These are phyloP conservation scores for Russula ochroleuca DNA, from an alignment of 768 basidiomycete genomes.

Conservation along the genomic window DNA sequence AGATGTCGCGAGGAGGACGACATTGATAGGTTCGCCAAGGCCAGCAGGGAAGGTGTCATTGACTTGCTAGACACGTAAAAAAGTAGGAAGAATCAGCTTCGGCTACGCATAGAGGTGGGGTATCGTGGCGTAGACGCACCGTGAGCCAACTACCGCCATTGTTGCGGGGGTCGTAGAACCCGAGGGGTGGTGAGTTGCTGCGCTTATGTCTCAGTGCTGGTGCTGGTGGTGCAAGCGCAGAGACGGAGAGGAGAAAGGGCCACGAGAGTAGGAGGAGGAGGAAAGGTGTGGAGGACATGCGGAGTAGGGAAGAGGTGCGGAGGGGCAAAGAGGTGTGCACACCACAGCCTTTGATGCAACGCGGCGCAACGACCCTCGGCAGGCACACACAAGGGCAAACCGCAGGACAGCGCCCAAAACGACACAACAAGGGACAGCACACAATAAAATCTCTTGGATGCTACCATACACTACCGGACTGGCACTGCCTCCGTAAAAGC, in stretches of 20 bases:
- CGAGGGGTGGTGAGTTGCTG: constrained; percentile 42
- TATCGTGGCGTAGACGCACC: constrained; percentile 41
- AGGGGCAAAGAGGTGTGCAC: neutral
- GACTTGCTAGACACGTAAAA: constrained; percentile 13
- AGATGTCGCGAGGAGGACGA: constrained; percentile 73
- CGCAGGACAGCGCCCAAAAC: neutral
- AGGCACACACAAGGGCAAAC: neutral
- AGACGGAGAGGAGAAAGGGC: constrained; percentile 29
- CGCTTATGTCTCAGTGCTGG: constrained; percentile 29
- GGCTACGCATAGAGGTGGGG: neutral
- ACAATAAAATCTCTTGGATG: neutral
- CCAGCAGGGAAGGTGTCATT: constrained; percentile 9
- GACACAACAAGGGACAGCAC: neutral
- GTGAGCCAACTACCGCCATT: constrained; percentile 68
- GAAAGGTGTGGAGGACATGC: constrained; percentile 32
- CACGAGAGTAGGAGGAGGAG: constrained; percentile 36
- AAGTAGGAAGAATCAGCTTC: too few relatives aligned
- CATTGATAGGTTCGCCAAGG: constrained; percentile 73
- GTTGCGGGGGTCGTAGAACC: constrained; percentile 55
- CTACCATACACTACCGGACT: too few relatives aligned
- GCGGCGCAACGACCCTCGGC: neutral
- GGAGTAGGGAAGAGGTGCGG: constrained; percentile 11
- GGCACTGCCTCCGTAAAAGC: too few relatives aligned
- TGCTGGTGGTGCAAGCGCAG: constrained; percentile 17
- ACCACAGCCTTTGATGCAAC: neutral